A percentile compares a stretch with the other conserved stretches of the same genome.
These are phyloP conservation scores for Alternaria viburni DNA, from an alignment of 2,329 filamentous ascomycete genomes.

Conservation along the genomic window DNA sequence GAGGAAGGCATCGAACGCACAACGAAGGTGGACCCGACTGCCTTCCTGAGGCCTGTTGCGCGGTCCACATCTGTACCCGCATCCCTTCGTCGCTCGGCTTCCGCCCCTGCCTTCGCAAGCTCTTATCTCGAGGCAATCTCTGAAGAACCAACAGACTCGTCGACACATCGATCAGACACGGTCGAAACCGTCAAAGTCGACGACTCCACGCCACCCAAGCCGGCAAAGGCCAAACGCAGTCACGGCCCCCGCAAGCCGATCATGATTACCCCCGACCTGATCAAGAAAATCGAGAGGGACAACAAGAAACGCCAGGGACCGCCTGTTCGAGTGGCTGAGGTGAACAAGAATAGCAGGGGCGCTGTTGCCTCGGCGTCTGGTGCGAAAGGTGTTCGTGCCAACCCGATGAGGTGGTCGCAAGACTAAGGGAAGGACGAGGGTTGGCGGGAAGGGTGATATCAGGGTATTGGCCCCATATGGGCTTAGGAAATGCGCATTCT, in stretches of 20 bases:
- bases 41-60: background rate
- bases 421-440: background rate
- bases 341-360: background rate
- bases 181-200: background rate
- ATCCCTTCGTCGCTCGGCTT: background rate
- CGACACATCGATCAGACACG: background rate
- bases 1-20: background rate
- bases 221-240: background rate
- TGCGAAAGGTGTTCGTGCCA: background rate
- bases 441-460: background rate
- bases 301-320: background rate
- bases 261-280: background rate
- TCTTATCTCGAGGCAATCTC: background rate
- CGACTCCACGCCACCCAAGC: background rate
- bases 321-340: background rate
- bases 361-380: background rate
- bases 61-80: background rate
- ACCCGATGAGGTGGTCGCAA: conserved; percentile 8
- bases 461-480: background rate
- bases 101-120: background rate
- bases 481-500: background rate
- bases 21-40: background rate
- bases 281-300: background rate
- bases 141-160: background rate
- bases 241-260: background rate